phyloP scores from a whole-genome alignment of 352 stramenopile species.

The Pythium periplocum region DNA sequence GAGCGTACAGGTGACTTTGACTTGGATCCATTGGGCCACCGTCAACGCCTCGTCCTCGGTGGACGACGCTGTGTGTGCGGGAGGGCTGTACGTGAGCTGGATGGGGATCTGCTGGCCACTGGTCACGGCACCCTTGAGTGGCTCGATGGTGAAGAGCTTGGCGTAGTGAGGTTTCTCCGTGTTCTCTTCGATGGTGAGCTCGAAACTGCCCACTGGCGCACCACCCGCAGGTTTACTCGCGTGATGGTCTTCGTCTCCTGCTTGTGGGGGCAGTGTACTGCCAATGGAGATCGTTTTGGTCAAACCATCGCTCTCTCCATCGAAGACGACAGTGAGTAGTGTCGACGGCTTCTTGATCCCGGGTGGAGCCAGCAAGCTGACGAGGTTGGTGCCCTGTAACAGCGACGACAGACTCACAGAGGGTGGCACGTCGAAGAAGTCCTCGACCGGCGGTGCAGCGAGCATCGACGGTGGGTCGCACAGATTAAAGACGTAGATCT shows the following conservation, averaged over 20 bases:
- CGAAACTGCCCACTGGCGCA: slow-evolving; percentile 34
- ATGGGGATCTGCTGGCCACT: slow-evolving; percentile 52
- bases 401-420: slow-evolving; percentile 32
- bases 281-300: slow-evolving; percentile 38
- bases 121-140: slow-evolving; percentile 50
- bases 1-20: slow-evolving; percentile 20
- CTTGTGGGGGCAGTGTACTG: slow-evolving; percentile 23
- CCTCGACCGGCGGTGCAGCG: slow-evolving; percentile 32
- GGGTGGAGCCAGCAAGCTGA: slow-evolving; percentile 14
- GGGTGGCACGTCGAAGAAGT: slow-evolving; percentile 64
- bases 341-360: slow-evolving; percentile 40
- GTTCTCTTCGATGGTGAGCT: slow-evolving; percentile 51
- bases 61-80: neutral
- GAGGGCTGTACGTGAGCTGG: slow-evolving; percentile 45
- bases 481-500: slow-evolving; percentile 61
- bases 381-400: slow-evolving; percentile 7
- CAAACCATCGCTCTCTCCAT: slow-evolving; percentile 14
- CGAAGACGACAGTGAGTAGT: slow-evolving; percentile 42
- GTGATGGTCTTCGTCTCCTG: slow-evolving; percentile 8
- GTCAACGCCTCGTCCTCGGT: slow-evolving; percentile 8
- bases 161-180: slow-evolving; percentile 32
- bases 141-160: slow-evolving; percentile 66
- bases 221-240: slow-evolving; percentile 4
- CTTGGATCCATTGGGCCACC: slow-evolving; percentile 28
- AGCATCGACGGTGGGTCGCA: slow-evolving; percentile 6